Evolutionary conservation across 192 early-diverging fungal genomes (phyloP).

Genomic region (Gaertneriomyces sp.): DNA sequence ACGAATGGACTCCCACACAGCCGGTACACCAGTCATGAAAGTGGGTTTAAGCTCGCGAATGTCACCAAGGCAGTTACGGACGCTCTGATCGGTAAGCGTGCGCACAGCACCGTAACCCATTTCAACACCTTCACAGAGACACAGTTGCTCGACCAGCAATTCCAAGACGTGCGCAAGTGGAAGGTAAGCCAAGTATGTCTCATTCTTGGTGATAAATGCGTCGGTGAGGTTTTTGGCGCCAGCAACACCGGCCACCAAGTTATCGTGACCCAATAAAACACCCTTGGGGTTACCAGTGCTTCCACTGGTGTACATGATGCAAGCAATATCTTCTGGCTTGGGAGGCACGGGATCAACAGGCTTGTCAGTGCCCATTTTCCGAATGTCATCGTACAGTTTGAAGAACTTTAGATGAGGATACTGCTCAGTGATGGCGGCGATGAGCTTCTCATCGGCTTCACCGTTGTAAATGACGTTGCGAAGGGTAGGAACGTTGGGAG

Average conservation of each 20-base stretch:
- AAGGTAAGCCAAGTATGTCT: constrained; percentile 52
- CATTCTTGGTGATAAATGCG: constrained; percentile 31
- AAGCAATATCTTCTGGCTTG: constrained; percentile 58
- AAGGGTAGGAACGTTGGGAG: constrained; percentile 54
- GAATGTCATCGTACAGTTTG: constrained; percentile 62
- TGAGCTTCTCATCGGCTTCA: constrained; percentile 38
- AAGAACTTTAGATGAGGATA: constrained; percentile 23
- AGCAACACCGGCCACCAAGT: constrained; percentile 75
- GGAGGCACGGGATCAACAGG: constrained; percentile 66
- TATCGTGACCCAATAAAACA: constrained; percentile 78
- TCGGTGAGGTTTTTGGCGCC: constrained; percentile 54
- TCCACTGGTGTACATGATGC: constrained; percentile 85
- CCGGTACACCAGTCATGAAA: constrained; percentile 69
- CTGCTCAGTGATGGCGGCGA: constrained; percentile 41
- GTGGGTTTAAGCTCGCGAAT: constrained; percentile 66
- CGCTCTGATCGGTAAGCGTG: constrained; percentile 64
- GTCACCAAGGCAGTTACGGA: constrained; percentile 67
- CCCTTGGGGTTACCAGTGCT: constrained; percentile 94
- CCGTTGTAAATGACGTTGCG: constrained; percentile 71
- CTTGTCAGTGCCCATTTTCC: constrained; percentile 58
- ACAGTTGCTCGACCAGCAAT: constrained; percentile 37
- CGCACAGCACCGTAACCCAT: constrained; percentile 65
- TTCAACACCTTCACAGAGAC: constrained; percentile 30
- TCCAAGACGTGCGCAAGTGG: constrained; percentile 61
- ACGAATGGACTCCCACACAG: constrained; percentile 77